Percentiles rank a stretch among this genome's conserved stretches.
phyloP scores from a whole-genome alignment of 306 rosid genomes.

The Styphnolobium japonicum region DNA sequence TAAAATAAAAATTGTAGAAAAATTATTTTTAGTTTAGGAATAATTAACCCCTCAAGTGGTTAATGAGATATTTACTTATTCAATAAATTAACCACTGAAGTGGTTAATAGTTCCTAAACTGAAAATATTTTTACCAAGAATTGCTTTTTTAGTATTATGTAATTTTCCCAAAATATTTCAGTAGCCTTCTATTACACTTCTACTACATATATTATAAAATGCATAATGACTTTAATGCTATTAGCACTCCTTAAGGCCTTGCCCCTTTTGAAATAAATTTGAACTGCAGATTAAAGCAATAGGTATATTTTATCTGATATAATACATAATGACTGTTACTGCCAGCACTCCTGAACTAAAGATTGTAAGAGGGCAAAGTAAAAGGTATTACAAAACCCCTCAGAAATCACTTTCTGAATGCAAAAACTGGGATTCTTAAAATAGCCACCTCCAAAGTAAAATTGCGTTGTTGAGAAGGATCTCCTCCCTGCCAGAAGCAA shows the following conservation, averaged over 20 bases:
- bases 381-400: neutral
- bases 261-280: neutral
- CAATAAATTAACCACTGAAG: neutral
- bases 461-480: conserved; percentile 83
- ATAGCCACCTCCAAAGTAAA: conserved; percentile 60
- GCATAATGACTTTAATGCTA: neutral
- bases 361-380: neutral
- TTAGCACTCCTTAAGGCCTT: neutral
- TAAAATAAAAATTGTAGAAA: no score
- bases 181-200: neutral
- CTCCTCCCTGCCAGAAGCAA: conserved; percentile 53
- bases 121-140: no score
- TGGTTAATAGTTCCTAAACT: no score
- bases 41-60: neutral
- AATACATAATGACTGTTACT: neutral
- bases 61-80: neutral
- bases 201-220: neutral
- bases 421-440: neutral
- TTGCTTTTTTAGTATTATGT: no score
- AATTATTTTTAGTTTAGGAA: no score
- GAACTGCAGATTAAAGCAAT: neutral
- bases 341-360: neutral
- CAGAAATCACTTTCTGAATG: neutral
- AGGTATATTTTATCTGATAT: neutral
- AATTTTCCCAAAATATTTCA: neutral